These are phyloP conservation scores for Epichloe baconii DNA, from an alignment of 2,329 filamentous ascomycete genomes.

Conservation along the genomic window DNA sequence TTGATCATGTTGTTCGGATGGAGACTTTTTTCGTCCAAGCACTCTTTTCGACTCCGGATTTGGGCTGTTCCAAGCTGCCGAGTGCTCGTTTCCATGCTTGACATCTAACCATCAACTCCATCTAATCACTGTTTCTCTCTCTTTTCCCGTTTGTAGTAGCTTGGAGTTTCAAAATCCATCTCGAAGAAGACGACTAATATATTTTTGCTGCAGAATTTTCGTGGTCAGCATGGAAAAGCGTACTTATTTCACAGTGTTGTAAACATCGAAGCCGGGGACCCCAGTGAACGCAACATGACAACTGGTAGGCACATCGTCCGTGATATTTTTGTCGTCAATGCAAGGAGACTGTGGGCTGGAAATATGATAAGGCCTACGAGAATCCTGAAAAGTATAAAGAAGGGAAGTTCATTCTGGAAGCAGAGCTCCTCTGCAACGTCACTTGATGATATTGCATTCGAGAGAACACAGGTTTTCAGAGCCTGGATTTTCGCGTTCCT, in stretches of 20 bases:
- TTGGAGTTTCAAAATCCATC: too few relatives aligned
- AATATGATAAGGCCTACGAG: constrained; percentile 97
- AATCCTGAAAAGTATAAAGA: constrained; percentile 94
- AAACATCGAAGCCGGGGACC: constrained; percentile 71
- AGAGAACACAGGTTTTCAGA: neutral
- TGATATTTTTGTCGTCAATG: constrained; percentile 86
- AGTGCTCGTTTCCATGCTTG: neutral
- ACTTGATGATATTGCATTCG: constrained; percentile 17
- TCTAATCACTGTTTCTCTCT: neutral
- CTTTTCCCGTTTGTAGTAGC: neutral
- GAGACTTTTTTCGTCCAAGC: neutral
- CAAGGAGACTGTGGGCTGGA: constrained; percentile 90
- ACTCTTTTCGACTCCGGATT: neutral
- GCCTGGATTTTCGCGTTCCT: neutral
- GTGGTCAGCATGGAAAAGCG: constrained; percentile 94
- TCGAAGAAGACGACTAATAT: neutral
- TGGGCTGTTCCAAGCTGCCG: neutral
- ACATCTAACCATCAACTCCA: neutral
- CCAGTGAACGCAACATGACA: constrained; percentile 96
- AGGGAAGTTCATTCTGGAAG: constrained; percentile 93
- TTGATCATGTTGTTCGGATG: neutral
- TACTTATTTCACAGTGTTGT: constrained; percentile 93
- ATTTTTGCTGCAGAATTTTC: constrained; percentile 61
- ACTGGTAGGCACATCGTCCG: constrained; percentile 89
- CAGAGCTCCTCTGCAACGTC: constrained; percentile 75